Base-by-base conservation (phyloP, 2,329 filamentous ascomycete species). In the Calonectria multiphialidica region DNA sequence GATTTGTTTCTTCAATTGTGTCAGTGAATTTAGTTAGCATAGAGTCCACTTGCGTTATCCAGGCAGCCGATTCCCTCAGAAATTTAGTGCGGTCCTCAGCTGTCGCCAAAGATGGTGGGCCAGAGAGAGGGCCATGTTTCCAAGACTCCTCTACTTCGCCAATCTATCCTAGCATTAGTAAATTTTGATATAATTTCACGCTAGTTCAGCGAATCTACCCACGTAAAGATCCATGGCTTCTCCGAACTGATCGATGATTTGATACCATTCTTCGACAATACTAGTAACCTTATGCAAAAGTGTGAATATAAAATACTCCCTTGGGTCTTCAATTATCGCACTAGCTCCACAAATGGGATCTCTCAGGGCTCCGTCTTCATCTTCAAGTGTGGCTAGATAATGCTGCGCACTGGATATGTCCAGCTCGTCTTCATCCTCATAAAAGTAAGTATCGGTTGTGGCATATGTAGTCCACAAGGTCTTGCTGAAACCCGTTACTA, bases 391-490 rank as follows among this genome's bases (percentile, higher is more conserved):
- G 9, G 13, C 13, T 37, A 13, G 16, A 13, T 44, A 53, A 49
- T 68, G 45, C 5, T n/a, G 23, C 21, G 15, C 23, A n/a, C 57
- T 68, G 16, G 23, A 23, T 2, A 33, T 37, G 12, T 70, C 68
- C n/a, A 61, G 59, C 15, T 5, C 16, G n/a, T 55, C 40, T 2
- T 61, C 62, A 6, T 9, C 37, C 5, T 62, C 68, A 25, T 70
- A 70, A 30, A 70, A 44, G 23, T 70, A 66, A 4, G 68, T 66
- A 33, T 70, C 68, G 13, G 61, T 66, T 3, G 59, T 23, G 12
- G 10, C 50, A 25, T 70, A 66, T 3, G 13, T 62, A 44, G 7
- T 61, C 68, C 62, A 68, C 4, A 47, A 25, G 1, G n/a, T 15
- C 2, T 25, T 63, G 45, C 40, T 45, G 30, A 37, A 63, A 5